Conservation (phyloP, 768 basidiomycete genomes). For the Pholiota microspora region DNA sequence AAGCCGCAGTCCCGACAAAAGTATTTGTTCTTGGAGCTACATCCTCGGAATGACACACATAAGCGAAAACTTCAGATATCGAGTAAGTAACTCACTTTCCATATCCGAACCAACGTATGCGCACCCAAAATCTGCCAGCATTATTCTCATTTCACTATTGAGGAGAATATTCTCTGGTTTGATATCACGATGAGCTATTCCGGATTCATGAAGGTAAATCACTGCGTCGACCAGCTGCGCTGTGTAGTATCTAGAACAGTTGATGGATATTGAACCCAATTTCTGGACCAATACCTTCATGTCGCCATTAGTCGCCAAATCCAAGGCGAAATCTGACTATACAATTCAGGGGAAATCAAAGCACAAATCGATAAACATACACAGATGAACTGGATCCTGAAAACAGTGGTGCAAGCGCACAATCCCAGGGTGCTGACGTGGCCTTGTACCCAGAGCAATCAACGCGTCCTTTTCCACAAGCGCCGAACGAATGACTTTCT, state of each 20-base stretch:
- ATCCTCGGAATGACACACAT: conserved; percentile 4
- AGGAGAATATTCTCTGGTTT: conserved; percentile 90
- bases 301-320: conserved; percentile 75
- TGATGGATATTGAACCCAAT: conserved; percentile 82
- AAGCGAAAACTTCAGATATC: conserved; percentile 4
- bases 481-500: conserved; percentile 77
- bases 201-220: conserved; percentile 86
- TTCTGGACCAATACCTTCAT: conserved; percentile 69
- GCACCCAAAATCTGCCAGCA: conserved; percentile 97
- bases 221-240: conserved; percentile 90
- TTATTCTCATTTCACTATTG: conserved; percentile 83
- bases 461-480: conserved; percentile 79
- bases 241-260: conserved; percentile 79
- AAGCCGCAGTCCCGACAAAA: conserved; percentile 29
- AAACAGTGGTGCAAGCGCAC: conserved; percentile 82
- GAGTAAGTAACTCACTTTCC: conserved; percentile 38
- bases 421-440: conserved; percentile 66
- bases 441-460: conserved; percentile 61
- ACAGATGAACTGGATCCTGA: conserved; percentile 81
- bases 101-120: conserved; percentile 69
- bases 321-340: conserved; percentile 70
- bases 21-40: conserved; percentile 29
- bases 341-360: conserved; percentile 4
- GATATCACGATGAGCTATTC: conserved; percentile 88
- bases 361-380: conserved; percentile 44